Conservation (phyloP, 164 flowering plant species). For the Piper betle region DNA sequence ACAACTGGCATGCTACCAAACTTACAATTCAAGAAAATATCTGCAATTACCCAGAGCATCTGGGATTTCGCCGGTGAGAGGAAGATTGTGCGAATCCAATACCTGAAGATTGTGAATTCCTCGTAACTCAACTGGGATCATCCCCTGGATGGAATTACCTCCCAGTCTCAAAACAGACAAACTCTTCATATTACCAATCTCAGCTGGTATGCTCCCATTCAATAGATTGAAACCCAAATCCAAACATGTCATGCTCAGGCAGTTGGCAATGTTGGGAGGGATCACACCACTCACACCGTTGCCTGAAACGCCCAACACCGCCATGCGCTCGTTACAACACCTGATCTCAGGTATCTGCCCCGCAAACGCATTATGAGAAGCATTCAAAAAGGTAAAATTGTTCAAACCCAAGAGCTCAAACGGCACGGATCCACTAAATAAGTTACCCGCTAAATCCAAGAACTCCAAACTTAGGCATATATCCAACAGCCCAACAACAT, state of each 20-base stretch:
- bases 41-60: slow-evolving; percentile 47
- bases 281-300: slow-evolving; percentile 57
- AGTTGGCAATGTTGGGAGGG: slow-evolving; percentile 41
- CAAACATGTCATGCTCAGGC: slow-evolving; percentile 44
- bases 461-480: slow-evolving; percentile 47
- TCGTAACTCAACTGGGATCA: too few species aligned
- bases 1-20: slow-evolving; percentile 9
- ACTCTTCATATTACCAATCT: slow-evolving; percentile 23
- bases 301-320: slow-evolving; percentile 51
- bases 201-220: slow-evolving; percentile 50
- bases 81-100: slow-evolving; percentile 68
- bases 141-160: too few species aligned
- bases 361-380: slow-evolving; percentile 50
- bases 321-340: slow-evolving; percentile 37
- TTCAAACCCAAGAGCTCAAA: slow-evolving; percentile 37
- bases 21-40: slow-evolving; percentile 87
- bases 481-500: slow-evolving; percentile 30
- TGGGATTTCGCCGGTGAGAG: slow-evolving; percentile 61
- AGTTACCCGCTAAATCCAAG: slow-evolving; percentile 75
- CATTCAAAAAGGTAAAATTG: slow-evolving; percentile 56
- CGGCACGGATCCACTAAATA: slow-evolving; percentile 52
- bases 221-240: slow-evolving; percentile 56
- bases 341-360: slow-evolving; percentile 41
- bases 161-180: too few species aligned
- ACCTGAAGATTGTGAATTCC: slow-evolving; percentile 54